Conservation (phyloP, 2,329 filamentous ascomycete species). For the Thyridium curvatum region DNA sequence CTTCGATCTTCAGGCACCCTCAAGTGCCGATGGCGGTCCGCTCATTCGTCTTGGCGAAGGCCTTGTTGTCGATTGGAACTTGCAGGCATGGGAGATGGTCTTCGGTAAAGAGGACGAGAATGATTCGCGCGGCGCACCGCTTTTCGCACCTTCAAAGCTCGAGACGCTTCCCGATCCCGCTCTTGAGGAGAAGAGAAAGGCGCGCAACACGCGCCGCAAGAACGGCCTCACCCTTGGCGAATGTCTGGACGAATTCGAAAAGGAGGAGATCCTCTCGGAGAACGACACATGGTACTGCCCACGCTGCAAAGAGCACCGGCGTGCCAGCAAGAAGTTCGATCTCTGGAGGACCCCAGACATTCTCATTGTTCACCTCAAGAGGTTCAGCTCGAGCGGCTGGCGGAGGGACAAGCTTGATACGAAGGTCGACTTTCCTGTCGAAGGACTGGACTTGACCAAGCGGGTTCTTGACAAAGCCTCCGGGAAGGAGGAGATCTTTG, state of each 20-base stretch:
- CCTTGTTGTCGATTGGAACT: slow-evolving; percentile 80
- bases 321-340: slow-evolving; percentile 93
- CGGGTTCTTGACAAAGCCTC: slow-evolving; percentile 75
- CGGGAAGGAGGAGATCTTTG: slow-evolving; percentile 79
- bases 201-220: slow-evolving; percentile 60
- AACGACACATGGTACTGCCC: slow-evolving; percentile 98
- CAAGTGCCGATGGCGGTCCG: slow-evolving; percentile 43
- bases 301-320: slow-evolving; percentile 86
- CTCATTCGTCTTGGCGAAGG: slow-evolving; percentile 77
- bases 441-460: slow-evolving; percentile 74
- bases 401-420: slow-evolving; percentile 90
- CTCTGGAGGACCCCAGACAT: slow-evolving; percentile 97
- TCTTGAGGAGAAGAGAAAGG: slow-evolving; percentile 56
- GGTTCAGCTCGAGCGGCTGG: slow-evolving; percentile 79
- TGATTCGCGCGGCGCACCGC: slow-evolving; percentile 52
- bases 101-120: slow-evolving; percentile 51
- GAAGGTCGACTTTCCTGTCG: slow-evolving; percentile 83
- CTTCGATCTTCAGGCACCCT: slow-evolving; percentile 14
- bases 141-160: slow-evolving; percentile 38
- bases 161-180: slow-evolving; percentile 53
- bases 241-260: slow-evolving; percentile 90
- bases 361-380: slow-evolving; percentile 88
- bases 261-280: slow-evolving; percentile 87
- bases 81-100: slow-evolving; percentile 62
- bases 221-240: slow-evolving; percentile 80